A percentile compares a stretch with the other conserved stretches of the same genome.
Evolutionary conservation across 148 eudicot species (phyloP).

Genomic region (Beta vulgaris): DNA sequence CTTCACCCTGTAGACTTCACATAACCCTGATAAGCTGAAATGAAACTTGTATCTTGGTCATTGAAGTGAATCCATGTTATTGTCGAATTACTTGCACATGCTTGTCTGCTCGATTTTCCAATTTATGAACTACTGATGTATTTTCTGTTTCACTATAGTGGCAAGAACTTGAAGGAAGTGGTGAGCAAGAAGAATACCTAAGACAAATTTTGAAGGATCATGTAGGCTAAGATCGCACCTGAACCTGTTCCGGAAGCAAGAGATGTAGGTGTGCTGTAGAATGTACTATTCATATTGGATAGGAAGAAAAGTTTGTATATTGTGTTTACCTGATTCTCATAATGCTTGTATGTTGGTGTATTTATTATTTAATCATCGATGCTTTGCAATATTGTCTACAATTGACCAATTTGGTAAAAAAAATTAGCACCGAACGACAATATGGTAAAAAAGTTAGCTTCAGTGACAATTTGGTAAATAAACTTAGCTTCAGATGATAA

Average conservation of each 20-base stretch:
- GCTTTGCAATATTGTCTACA: neutral
- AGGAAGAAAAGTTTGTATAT: neutral
- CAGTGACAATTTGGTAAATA: too few relatives aligned
- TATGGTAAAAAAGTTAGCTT: too few relatives aligned
- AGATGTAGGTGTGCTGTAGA: neutral
- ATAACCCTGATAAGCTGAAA: neutral
- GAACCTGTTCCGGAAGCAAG: neutral
- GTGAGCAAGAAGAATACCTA: slow-evolving; percentile 69
- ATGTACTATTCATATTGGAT: too few relatives aligned
- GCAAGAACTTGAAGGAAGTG: slow-evolving; percentile 79
- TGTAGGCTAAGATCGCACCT: slow-evolving; percentile 22
- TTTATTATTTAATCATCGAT: neutral
- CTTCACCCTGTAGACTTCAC: neutral
- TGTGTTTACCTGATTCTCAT: neutral
- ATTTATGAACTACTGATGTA: slow-evolving; percentile 3
- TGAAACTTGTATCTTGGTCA: neutral
- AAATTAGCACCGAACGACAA: too few relatives aligned
- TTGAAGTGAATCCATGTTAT: neutral
- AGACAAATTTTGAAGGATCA: slow-evolving; percentile 57
- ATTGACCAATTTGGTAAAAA: too few relatives aligned
- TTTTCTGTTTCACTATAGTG: slow-evolving; percentile 50
- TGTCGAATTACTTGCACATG: neutral
- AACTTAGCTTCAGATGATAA: too few relatives aligned
- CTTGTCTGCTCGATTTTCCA: neutral
- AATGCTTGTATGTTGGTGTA: neutral